A percentile compares a stretch with the other conserved stretches of the same genome.
These are phyloP conservation scores for Aspergillus ostianus DNA, from an alignment of 495 filamentous ascomycete species.

Conservation along the genomic window DNA sequence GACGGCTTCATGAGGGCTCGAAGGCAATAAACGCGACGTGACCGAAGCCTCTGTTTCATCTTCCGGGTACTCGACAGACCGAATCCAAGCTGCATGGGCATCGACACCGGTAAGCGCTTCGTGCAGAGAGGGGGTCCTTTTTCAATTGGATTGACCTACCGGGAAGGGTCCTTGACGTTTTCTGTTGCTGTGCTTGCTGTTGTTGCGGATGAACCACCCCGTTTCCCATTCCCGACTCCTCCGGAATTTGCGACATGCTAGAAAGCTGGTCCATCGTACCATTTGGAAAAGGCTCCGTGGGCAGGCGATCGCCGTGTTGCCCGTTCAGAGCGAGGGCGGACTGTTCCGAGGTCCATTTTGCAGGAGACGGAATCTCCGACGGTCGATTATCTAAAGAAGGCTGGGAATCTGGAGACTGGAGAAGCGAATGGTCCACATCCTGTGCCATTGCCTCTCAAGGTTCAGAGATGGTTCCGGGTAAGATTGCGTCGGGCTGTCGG, in stretches of 20 bases:
- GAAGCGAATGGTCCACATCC: conserved; percentile 25
- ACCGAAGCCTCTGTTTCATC: conserved; percentile 31
- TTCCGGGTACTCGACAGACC: conserved; percentile 31
- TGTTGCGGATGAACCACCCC: conserved; percentile 14
- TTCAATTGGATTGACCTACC: not conserved
- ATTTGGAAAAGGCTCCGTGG: conserved; percentile 20
- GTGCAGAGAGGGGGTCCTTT: not conserved
- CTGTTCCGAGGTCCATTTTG: conserved; percentile 17
- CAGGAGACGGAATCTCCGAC: conserved; percentile 21
- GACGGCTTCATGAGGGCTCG: conserved; percentile 49
- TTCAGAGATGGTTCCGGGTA: conserved; percentile 21
- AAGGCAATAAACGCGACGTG: conserved; percentile 38
- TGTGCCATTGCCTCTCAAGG: conserved; percentile 33
- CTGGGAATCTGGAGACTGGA: conserved; percentile 16
- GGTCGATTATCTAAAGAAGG: conserved; percentile 13
- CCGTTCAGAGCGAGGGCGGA: conserved; percentile 11
- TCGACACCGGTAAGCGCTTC: conserved; percentile 14
- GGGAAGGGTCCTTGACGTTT: conserved; percentile 27
- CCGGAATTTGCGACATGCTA: conserved; percentile 18
- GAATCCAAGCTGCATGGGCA: conserved; percentile 36
- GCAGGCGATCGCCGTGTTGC: conserved; percentile 25
- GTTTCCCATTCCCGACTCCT: conserved; percentile 20
- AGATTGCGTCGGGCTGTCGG: conserved; percentile 25
- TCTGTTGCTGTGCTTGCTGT: conserved; percentile 10
- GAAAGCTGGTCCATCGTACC: conserved; percentile 23